Conservation (phyloP, 139 green algal species). For the Coelastrella sp. region DNA sequence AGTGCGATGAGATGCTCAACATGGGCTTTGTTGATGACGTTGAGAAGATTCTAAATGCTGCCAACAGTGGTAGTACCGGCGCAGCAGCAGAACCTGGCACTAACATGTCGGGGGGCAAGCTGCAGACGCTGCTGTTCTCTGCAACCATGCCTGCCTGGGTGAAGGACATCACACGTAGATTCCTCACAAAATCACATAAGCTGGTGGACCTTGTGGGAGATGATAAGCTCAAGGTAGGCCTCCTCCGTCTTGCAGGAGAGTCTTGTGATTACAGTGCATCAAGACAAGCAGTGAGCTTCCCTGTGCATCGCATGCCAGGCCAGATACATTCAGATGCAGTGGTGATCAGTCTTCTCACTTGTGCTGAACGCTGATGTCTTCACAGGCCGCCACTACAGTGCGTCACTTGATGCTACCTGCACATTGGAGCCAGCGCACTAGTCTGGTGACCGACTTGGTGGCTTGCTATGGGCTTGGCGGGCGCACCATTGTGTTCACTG, state of each 20-base stretch:
- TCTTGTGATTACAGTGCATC: too few relatives aligned
- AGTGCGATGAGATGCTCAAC: conserved; percentile 99
- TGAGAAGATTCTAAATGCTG: conserved; percentile 93
- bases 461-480: conserved; percentile 82
- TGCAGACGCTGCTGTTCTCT: conserved; percentile 98
- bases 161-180: conserved; percentile 88
- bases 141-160: conserved; percentile 98
- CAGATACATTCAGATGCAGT: too few relatives aligned
- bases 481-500: conserved; percentile 95
- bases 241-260: too few relatives aligned
- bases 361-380: neutral
- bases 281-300: neutral
- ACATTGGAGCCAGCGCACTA: conserved; percentile 84
- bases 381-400: conserved; percentile 86
- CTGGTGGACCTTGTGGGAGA: conserved; percentile 94
- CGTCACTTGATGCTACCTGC: conserved; percentile 92
- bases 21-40: conserved; percentile 99
- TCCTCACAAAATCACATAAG: conserved; percentile 80
- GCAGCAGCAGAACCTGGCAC: conserved; percentile 7
- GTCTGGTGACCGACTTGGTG: conserved; percentile 85
- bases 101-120: conserved; percentile 51
- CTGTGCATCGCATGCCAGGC: too few relatives aligned
- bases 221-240: conserved; percentile 88
- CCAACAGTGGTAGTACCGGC: neutral
- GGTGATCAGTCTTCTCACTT: too few relatives aligned